A percentile compares a stretch with the other conserved stretches of the same genome.
Conservation (phyloP, 2,329 filamentous ascomycete genomes). For the Beauveria sp. region DNA sequence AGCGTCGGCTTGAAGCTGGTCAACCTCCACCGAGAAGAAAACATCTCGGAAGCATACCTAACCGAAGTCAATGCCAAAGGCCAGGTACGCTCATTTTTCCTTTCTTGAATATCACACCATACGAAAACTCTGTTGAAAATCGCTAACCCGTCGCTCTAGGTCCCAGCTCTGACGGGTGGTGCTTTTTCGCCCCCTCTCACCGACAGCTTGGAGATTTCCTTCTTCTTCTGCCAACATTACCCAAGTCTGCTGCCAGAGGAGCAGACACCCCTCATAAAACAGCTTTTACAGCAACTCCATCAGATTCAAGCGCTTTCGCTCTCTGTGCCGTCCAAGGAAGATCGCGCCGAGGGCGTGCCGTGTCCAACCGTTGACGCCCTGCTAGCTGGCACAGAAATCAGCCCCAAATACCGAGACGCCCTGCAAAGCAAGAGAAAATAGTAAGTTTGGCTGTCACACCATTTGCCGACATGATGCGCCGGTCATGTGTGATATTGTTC, state of each 20-base stretch:
- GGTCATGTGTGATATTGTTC: too few species aligned
- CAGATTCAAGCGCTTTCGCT: constrained; percentile 1
- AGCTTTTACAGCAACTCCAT: background rate
- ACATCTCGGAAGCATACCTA: constrained; percentile 1
- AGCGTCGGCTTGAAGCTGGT: background rate
- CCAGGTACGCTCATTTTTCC: background rate
- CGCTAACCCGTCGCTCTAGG: background rate
- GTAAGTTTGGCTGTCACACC: background rate
- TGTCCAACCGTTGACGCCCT: too few species aligned
- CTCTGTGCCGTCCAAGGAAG: background rate
- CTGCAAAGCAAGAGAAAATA: constrained; percentile 3
- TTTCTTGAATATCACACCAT: background rate
- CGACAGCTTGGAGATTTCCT: constrained; percentile 9
- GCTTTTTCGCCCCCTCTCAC: background rate
- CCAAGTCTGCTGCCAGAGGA: background rate
- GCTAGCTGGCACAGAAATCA: background rate
- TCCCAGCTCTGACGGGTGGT: constrained; percentile 2
- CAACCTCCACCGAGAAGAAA: constrained; percentile 9
- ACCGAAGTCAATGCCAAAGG: background rate
- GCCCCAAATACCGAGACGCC: background rate
- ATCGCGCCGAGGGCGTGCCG: too few species aligned
- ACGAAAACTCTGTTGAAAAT: too few species aligned
- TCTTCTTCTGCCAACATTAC: constrained; percentile 1
- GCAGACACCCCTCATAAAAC: background rate
- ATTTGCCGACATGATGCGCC: too few species aligned